Base-by-base conservation (phyloP, 768 basidiomycete species). In the Leccinum subgranulosum region DNA sequence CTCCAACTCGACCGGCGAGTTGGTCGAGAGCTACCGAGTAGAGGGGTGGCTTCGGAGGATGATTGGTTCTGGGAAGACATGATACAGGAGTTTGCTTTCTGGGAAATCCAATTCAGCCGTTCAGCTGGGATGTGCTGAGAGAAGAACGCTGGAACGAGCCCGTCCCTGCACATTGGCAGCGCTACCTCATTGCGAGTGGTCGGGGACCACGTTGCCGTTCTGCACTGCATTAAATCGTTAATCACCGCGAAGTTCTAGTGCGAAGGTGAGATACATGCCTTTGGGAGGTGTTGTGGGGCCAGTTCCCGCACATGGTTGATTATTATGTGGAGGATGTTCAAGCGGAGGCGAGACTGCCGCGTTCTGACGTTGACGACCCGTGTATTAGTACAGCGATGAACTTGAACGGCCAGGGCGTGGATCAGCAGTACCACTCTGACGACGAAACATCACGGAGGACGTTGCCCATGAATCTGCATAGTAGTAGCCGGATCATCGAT, bases 41-140 rank as follows among this genome's bases (percentile, higher is more conserved):
- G 41, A 19, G 17, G 25, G 19, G 59, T 48, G 7, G 56, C 54
- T 53, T 61, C 66, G 6, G 56, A 60, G 53, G 49, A 12, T 2
- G 45, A 15, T 36, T 34, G 54, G 52, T 29, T 31, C 14, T 56
- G 23, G 51, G 55, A 33, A 10, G 66, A 51, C 63, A 68, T 68
- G 51, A 19, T 49, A 54, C 10, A 33, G 36, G 51, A 45, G 41
- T 19, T 14, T 49, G 17, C 23, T 28, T 17, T 50, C 39, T 45
- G 50, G 19, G 21, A 19, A 4, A 39, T 23, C 17, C 19, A 29
- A 21, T 21, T 21, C 34, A 51, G 2, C 47, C 43, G 52, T 49
- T 41, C 17, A n/a, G 36, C 51, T 31, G 28, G 21, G 10, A 28
- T 43, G 33, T 58, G 48, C 33, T 52, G n/a, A 53, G 31, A 25